These are phyloP conservation scores for Solanum boliviense DNA, from an alignment of 257 asterid genomes.

Conservation along the genomic window DNA sequence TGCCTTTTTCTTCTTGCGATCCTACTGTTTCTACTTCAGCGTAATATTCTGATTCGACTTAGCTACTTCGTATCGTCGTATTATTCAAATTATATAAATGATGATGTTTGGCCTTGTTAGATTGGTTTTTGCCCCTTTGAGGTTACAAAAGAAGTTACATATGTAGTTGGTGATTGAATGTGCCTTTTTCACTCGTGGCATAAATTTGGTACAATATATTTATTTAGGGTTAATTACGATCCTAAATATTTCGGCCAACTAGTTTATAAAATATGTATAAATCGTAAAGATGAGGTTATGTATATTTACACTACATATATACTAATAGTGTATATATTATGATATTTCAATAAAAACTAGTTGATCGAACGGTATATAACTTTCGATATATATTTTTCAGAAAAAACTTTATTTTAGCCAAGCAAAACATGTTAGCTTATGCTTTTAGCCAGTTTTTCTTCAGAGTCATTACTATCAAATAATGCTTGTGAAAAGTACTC, in stretches of 20 bases:
- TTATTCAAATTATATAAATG: neutral
- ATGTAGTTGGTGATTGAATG: neutral
- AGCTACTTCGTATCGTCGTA: neutral
- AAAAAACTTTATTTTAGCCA: neutral
- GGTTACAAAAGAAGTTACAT: neutral
- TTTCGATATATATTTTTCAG: too few relatives aligned
- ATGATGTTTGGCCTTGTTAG: neutral
- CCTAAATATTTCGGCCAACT: too few relatives aligned
- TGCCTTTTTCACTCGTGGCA: neutral
- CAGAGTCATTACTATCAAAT: neutral
- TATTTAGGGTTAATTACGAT: neutral
- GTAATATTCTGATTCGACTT: neutral
- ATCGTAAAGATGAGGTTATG: neutral
- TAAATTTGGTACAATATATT: neutral
- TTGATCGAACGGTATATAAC: neutral
- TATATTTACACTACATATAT: too few relatives aligned
- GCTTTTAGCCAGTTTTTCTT: neutral
- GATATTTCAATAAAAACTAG: neutral
- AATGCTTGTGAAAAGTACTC: neutral
- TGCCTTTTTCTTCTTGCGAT: neutral
- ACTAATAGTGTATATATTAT: neutral
- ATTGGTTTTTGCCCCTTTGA: neutral
- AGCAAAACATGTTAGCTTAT: neutral
- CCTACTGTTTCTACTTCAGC: neutral
- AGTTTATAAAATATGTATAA: neutral